A percentile compares a stretch with the other conserved stretches of the same genome.
phyloP scores from a whole-genome alignment of 2,329 filamentous ascomycete genomes.

The Nemania sp. region DNA sequence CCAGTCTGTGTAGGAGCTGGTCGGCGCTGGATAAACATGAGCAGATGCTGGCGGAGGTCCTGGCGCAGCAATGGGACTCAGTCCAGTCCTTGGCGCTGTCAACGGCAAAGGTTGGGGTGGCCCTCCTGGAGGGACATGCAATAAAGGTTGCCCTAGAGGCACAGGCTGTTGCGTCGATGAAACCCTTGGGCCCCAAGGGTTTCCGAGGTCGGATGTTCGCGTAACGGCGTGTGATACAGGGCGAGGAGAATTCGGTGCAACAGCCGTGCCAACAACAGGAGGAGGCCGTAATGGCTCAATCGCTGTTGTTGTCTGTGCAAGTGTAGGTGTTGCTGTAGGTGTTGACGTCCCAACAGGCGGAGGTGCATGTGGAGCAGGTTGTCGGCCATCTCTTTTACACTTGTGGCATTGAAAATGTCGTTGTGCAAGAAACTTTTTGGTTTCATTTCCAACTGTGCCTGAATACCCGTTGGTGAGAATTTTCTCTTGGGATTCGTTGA shows the following conservation, averaged over 20 bases:
- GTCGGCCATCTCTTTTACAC: conserved; percentile 62
- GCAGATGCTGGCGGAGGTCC: conserved; percentile 43
- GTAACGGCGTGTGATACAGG: conserved; percentile 32
- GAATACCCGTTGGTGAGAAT: conserved; percentile 57
- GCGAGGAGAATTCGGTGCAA: conserved; percentile 35
- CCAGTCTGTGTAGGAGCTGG: conserved; percentile 52
- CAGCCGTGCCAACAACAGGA: conserved; percentile 32
- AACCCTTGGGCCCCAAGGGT: conserved; percentile 33
- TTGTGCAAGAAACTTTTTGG: conserved; percentile 62
- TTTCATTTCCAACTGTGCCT: conserved; percentile 58
- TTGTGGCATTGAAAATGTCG: conserved; percentile 75
- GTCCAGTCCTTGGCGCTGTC: conserved; percentile 34
- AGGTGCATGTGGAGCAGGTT: conserved; percentile 44
- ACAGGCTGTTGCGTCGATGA: conserved; percentile 30
- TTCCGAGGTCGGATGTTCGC: conserved; percentile 31
- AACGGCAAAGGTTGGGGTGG: conserved; percentile 36
- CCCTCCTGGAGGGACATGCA: conserved; percentile 35
- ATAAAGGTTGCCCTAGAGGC: conserved; percentile 25
- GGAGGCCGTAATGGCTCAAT: conserved; percentile 36
- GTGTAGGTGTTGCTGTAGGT: conserved; percentile 33
- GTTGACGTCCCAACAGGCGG: conserved; percentile 37
- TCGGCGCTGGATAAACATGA: conserved; percentile 47
- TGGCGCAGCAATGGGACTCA: conserved; percentile 44
- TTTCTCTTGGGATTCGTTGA: conserved; percentile 57
- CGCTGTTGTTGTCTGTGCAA: conserved; percentile 38